Evolutionary conservation across 139 green algal species (phyloP).

Genomic region (Chlamydomonas schloesseri): DNA sequence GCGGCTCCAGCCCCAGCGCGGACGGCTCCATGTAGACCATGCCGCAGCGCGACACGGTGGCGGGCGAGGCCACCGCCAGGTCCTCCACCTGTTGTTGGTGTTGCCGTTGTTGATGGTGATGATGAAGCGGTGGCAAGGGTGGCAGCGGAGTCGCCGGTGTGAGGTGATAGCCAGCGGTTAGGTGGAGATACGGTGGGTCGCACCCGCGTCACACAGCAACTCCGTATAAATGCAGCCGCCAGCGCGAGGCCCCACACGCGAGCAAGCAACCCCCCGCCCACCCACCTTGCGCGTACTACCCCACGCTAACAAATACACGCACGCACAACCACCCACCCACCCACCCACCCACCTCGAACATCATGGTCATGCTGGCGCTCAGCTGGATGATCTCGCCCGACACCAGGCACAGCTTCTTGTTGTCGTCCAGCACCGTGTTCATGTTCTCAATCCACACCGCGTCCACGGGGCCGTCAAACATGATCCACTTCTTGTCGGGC

Average conservation of each 20-base stretch:
- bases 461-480: slow-evolving; percentile 86
- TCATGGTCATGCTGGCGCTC: slow-evolving; percentile 86
- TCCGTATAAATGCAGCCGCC: too few relatives aligned
- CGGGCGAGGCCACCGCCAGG: slow-evolving; percentile 78
- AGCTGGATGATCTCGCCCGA: slow-evolving; percentile 89
- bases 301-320: too few relatives aligned
- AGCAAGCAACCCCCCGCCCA: not conserved
- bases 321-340: not conserved
- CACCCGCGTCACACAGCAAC: too few relatives aligned
- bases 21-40: slow-evolving; percentile 91
- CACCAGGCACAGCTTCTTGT: slow-evolving; percentile 93
- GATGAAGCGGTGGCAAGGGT: too few relatives aligned
- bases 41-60: slow-evolving; percentile 83
- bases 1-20: slow-evolving; percentile 74
- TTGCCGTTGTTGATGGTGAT: too few relatives aligned
- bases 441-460: slow-evolving; percentile 86
- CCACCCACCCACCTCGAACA: slow-evolving; percentile 77
- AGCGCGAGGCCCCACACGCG: too few relatives aligned
- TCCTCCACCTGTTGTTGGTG: slow-evolving; percentile 80
- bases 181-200: too few relatives aligned
- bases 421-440: slow-evolving; percentile 88
- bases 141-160: too few relatives aligned
- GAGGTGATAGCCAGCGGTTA: too few relatives aligned
- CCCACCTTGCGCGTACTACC: too few relatives aligned
- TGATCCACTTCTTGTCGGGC: slow-evolving; percentile 88